These are phyloP conservation scores for Chaetomiaceae sp. DNA, from an alignment of 2,329 filamentous ascomycete genomes.

Conservation along the genomic window DNA sequence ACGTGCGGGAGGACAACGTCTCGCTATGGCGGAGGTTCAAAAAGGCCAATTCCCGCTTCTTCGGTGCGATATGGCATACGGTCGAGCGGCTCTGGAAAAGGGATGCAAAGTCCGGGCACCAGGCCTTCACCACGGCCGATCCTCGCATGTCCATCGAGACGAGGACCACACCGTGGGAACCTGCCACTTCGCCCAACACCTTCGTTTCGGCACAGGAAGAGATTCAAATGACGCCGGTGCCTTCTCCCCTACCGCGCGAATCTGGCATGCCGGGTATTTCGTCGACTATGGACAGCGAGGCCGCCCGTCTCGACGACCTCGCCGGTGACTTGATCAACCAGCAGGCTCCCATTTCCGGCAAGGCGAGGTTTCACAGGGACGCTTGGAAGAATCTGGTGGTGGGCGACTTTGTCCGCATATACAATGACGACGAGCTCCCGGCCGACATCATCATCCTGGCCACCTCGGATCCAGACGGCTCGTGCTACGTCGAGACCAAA, in stretches of 20 bases:
- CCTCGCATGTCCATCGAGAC: constrained; percentile 62
- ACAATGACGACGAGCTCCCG: constrained; percentile 92
- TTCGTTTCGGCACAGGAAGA: constrained; percentile 56
- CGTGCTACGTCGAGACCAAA: constrained; percentile 97
- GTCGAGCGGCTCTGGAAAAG: constrained; percentile 44
- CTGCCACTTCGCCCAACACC: constrained; percentile 47
- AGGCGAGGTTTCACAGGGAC: constrained; percentile 83
- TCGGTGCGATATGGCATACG: constrained; percentile 47
- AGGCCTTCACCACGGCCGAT: constrained; percentile 47
- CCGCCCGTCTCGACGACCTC: constrained; percentile 37
- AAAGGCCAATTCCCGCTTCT: constrained; percentile 68
- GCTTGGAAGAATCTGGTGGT: constrained; percentile 94
- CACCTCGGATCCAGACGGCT: constrained; percentile 88
- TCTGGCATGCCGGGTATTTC: constrained; percentile 29
- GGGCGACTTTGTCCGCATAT: constrained; percentile 92
- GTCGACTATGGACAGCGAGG: constrained; percentile 34
- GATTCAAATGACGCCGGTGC: constrained; percentile 94
- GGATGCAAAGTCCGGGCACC: constrained; percentile 41
- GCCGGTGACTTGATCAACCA: constrained; percentile 65
- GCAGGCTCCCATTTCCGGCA: constrained; percentile 56
- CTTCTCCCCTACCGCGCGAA: constrained; percentile 61
- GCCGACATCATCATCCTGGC: constrained; percentile 89
- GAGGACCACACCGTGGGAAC: constrained; percentile 46
- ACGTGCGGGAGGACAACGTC: constrained; percentile 80
- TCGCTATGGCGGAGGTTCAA: constrained; percentile 84